These are phyloP conservation scores for Malus sylvestris DNA, from an alignment of 306 rosid genomes.

Conservation along the genomic window DNA sequence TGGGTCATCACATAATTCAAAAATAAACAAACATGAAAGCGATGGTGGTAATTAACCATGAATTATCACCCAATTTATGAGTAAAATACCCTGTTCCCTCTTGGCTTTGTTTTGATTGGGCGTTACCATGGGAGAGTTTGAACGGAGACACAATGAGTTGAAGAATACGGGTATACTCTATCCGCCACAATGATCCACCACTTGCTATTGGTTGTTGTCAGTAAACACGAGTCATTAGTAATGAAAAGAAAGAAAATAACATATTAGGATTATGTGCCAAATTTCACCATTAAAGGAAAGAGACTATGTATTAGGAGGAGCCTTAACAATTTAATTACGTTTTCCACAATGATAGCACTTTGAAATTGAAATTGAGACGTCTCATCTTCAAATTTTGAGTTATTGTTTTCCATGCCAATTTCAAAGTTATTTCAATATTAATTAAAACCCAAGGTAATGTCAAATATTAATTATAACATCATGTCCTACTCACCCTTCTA, in stretches of 20 bases:
- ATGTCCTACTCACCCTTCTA: not conserved
- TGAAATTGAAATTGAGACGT: not conserved
- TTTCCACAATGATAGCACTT: conserved; percentile 1
- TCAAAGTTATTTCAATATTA: not conserved
- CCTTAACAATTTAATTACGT: not conserved
- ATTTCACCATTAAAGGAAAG: not conserved
- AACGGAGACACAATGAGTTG: not conserved
- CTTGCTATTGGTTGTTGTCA: not conserved
- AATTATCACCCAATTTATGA: not conserved
- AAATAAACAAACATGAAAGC: not conserved
- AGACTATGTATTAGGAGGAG: not conserved
- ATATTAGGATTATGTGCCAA: not conserved
- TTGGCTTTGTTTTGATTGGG: not conserved
- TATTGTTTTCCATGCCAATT: not conserved
- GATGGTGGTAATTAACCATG: not conserved
- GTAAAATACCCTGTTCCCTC: not conserved
- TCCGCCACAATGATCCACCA: not conserved
- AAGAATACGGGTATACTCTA: too few species aligned
- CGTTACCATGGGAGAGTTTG: too few species aligned
- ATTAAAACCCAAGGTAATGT: not conserved
- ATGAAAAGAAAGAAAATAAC: not conserved
- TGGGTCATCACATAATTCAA: not conserved
- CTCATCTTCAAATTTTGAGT: not conserved
- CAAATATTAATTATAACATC: too few species aligned
- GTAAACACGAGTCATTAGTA: not conserved